phyloP scores from a whole-genome alignment of 805 yeast species.

The Metschnikowia drakensbergensis region DNA sequence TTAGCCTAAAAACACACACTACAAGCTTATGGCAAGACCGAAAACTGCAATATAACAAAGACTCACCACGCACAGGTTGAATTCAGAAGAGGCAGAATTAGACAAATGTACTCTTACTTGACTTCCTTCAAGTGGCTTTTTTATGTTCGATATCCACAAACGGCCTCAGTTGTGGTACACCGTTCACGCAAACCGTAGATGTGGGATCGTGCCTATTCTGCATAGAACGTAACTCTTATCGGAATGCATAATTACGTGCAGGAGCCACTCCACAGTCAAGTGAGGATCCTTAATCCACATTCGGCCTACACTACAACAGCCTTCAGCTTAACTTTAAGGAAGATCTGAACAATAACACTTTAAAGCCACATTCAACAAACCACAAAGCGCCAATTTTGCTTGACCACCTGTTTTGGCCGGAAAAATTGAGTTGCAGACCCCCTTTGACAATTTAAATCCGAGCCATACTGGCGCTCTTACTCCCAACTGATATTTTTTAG shows the following conservation, averaged over 20 bases:
- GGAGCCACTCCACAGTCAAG: slow-evolving; percentile 5
- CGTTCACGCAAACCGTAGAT: background rate
- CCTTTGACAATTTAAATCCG: background rate
- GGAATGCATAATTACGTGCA: slow-evolving; percentile 4
- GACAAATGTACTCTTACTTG: background rate
- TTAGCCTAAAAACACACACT: too few relatives aligned
- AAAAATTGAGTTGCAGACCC: background rate
- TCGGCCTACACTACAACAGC: background rate
- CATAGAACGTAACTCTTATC: slow-evolving; percentile 1
- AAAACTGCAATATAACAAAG: too few relatives aligned
- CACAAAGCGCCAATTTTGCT: too few relatives aligned
- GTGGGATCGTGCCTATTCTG: background rate
- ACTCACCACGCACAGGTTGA: too few relatives aligned
- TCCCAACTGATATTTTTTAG: background rate
- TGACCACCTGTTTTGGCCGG: background rate
- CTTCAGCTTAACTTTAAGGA: background rate
- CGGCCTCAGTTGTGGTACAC: background rate
- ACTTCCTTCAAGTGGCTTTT: too few relatives aligned
- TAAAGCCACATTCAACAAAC: too few relatives aligned
- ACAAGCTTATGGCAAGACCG: too few relatives aligned
- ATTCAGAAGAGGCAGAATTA: background rate
- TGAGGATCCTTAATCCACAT: slow-evolving; percentile 3
- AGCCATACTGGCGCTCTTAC: background rate
- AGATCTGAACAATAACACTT: too few relatives aligned
- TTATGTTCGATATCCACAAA: background rate